Conservation (phyloP, 768 basidiomycete genomes). For the Gloeopeniophorella convolvens region DNA sequence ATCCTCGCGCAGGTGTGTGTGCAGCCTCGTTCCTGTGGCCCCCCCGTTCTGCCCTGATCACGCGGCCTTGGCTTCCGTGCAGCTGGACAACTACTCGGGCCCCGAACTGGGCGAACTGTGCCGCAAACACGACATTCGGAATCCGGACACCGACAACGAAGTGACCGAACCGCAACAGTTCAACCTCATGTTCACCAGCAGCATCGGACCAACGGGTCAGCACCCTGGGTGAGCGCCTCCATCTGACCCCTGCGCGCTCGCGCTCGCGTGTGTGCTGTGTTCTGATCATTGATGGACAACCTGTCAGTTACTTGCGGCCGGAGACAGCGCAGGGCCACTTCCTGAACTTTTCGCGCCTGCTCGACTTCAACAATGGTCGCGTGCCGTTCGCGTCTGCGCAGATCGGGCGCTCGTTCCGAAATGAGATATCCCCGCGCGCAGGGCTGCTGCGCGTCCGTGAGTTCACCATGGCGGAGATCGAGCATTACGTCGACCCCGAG, state of each 20-base stretch:
- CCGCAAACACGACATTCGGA: constrained; percentile 68
- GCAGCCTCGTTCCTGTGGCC: neutral
- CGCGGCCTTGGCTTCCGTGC: constrained; percentile 10
- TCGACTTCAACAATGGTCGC: constrained; percentile 97
- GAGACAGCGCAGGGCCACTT: constrained; percentile 99
- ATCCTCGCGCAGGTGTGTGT: constrained; percentile 79
- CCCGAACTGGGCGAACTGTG: constrained; percentile 85
- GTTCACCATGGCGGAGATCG: constrained; percentile 99
- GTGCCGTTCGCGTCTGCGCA: constrained; percentile 97
- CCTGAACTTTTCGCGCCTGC: constrained; percentile 93
- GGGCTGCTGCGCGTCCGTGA: constrained; percentile 96
- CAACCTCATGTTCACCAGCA: constrained; percentile 98
- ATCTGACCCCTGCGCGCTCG: neutral
- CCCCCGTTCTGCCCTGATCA: constrained; percentile 13
- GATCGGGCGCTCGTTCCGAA: constrained; percentile 93
- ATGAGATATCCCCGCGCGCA: constrained; percentile 96
- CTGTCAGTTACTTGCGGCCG: constrained; percentile 79
- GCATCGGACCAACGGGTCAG: constrained; percentile 96
- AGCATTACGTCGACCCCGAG: constrained; percentile 94
- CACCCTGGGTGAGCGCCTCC: constrained; percentile 72
- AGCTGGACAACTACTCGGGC: constrained; percentile 95
- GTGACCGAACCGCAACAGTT: constrained; percentile 91
- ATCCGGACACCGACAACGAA: constrained; percentile 90
- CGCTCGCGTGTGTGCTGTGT: neutral
- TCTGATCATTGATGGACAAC: neutral